A percentile compares a stretch with the other conserved stretches of the same genome.
Conservation (phyloP, 495 filamentous ascomycete species). For the Penicillium antarcticum region DNA sequence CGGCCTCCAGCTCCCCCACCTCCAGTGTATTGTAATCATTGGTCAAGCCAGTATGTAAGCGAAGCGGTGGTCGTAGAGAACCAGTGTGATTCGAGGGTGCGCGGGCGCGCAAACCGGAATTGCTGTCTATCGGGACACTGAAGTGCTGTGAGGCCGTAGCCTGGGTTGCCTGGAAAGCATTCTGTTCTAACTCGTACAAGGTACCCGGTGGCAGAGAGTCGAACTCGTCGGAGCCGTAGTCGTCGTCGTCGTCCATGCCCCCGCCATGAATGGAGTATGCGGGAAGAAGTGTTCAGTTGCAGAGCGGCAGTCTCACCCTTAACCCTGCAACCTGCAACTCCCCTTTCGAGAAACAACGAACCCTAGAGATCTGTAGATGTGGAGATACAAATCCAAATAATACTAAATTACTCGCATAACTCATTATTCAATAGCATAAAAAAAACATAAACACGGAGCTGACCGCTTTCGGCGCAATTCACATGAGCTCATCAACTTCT, state of each 20-base stretch:
- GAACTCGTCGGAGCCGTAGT: slow-evolving; percentile 63
- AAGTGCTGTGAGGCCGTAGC: slow-evolving; percentile 18
- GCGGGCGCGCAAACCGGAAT: slow-evolving; percentile 6
- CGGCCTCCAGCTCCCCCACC: slow-evolving; percentile 53
- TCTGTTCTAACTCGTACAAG: slow-evolving; percentile 52
- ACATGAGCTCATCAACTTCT: slow-evolving; percentile 24
- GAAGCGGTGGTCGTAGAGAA: slow-evolving; percentile 28
- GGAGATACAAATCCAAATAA: background rate
- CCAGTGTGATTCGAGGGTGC: slow-evolving; percentile 8
- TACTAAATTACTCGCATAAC: too few relatives aligned
- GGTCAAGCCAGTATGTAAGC: slow-evolving; percentile 39
- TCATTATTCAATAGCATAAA: background rate
- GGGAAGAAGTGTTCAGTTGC: background rate
- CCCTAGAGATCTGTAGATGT: background rate
- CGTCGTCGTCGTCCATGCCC: slow-evolving; percentile 60
- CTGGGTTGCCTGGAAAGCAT: slow-evolving; percentile 52
- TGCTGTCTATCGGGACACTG: background rate
- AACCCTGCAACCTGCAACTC: too few relatives aligned
- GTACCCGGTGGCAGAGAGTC: slow-evolving; percentile 53
- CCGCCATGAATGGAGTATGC: slow-evolving; percentile 41
- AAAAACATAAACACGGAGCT: background rate
- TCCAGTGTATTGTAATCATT: slow-evolving; percentile 54
- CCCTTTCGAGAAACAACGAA: too few relatives aligned
- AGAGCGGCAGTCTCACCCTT: background rate
- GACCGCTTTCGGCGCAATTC: slow-evolving; percentile 24